Conservation (phyloP, 2,329 filamentous ascomycete genomes). For the Aspergillus costaricaensis region DNA sequence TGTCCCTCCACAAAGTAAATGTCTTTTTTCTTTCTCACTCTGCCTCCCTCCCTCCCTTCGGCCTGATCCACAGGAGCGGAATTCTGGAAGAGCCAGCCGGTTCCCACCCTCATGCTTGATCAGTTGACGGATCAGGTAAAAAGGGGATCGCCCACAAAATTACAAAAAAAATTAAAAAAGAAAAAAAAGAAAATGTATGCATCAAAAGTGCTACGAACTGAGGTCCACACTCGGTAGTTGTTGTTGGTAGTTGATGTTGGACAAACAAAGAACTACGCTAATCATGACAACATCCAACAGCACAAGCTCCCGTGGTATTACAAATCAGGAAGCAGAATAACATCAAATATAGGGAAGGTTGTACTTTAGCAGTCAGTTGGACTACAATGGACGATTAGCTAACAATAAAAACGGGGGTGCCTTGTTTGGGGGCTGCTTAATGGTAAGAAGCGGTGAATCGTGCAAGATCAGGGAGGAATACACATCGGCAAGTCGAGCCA, state of each 20-base stretch:
- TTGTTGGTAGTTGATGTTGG: not conserved
- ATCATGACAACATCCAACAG: not conserved
- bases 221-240: not conserved
- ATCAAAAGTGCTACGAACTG: not conserved
- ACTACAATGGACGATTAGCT: slow-evolving; percentile 1
- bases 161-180: not conserved
- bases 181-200: not conserved
- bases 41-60: not conserved
- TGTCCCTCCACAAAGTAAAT: not conserved
- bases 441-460: slow-evolving; percentile 17
- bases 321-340: not conserved
- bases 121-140: slow-evolving; percentile 2
- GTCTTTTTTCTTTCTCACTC: not conserved
- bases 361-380: not conserved
- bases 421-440: slow-evolving; percentile 1
- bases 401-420: not conserved
- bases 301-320: not conserved
- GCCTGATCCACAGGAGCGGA: not conserved
- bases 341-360: no score
- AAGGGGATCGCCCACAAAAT: slow-evolving; percentile 2
- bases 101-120: slow-evolving; percentile 5
- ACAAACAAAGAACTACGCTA: slow-evolving; percentile 8
- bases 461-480: not conserved
- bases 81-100: slow-evolving; percentile 1
- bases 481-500: not conserved